Evolutionary conservation across 202 grass and related monocot genomes (phyloP).

Genomic region (Schoenoplectus tabernaemontani): DNA sequence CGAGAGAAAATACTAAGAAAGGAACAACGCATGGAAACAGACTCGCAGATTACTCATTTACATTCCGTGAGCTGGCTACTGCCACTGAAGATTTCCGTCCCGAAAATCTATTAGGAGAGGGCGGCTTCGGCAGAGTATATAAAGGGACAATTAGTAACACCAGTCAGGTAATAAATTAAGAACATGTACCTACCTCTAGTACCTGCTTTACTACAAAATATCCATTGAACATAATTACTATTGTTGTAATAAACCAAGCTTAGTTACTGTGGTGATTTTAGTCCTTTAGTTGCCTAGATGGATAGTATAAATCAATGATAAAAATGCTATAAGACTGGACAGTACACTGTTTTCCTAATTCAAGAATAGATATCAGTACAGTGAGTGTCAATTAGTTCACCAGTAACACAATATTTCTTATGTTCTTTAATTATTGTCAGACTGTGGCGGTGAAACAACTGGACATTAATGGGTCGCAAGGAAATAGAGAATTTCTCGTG

Average conservation of each 20-base stretch:
- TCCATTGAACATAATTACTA: not conserved
- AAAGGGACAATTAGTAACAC: slow-evolving; percentile 53
- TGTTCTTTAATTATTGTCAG: slow-evolving; percentile 29
- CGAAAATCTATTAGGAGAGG: slow-evolving; percentile 59
- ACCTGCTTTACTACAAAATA: not conserved
- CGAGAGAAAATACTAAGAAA: slow-evolving; percentile 19
- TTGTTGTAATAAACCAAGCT: not conserved
- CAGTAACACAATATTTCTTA: not conserved
- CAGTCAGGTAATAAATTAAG: slow-evolving; percentile 42
- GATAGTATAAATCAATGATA: not conserved
- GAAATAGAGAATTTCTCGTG: slow-evolving; percentile 71
- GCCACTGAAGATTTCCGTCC: slow-evolving; percentile 57
- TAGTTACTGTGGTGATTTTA: not conserved
- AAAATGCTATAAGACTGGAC: not conserved
- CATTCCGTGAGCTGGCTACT: slow-evolving; percentile 63
- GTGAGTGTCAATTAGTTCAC: not conserved
- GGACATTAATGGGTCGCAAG: slow-evolving; percentile 61
- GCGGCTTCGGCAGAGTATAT: slow-evolving; percentile 85
- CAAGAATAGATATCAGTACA: not conserved
- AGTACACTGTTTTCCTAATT: not conserved
- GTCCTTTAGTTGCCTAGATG: not conserved
- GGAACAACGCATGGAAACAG: slow-evolving; percentile 39
- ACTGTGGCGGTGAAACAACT: slow-evolving; percentile 85
- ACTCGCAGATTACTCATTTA: slow-evolving; percentile 48
- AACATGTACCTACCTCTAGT: not conserved